Conservation (phyloP, 176 grass and related monocot genomes). For the Lolium rigidum region DNA sequence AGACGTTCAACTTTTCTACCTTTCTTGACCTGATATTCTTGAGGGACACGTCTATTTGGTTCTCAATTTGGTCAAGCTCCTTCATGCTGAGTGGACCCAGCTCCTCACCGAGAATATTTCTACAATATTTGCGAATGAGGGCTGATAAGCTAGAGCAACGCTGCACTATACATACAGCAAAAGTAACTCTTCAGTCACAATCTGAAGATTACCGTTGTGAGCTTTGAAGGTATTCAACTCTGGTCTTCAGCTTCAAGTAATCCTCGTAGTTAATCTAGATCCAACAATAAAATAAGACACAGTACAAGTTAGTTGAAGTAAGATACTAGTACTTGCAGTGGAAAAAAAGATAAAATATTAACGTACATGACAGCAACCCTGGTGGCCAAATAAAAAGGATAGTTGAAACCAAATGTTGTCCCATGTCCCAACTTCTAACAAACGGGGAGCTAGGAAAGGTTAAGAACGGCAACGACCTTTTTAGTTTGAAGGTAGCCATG, state of each 20-base stretch:
- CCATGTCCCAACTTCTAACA: background rate
- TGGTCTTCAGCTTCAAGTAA: constrained; percentile 79
- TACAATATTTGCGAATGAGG: background rate
- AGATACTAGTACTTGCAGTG: background rate
- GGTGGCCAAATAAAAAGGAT: background rate
- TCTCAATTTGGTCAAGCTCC: constrained; percentile 84
- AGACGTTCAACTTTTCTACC: constrained; percentile 45
- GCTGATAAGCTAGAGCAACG: constrained; percentile 17
- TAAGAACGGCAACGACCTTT: too few relatives aligned
- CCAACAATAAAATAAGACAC: constrained; percentile 6
- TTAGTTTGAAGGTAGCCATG: too few relatives aligned
- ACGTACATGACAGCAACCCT: background rate
- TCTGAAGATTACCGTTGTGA: constrained; percentile 66
- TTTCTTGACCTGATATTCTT: constrained; percentile 78
- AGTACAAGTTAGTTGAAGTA: background rate
- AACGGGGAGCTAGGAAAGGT: too few relatives aligned
- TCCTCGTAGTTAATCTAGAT: constrained; percentile 77
- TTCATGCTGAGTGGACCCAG: constrained; percentile 70
- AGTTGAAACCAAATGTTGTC: background rate
- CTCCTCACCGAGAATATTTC: constrained; percentile 92
- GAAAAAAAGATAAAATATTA: background rate
- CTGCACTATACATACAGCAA: background rate
- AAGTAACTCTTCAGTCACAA: background rate
- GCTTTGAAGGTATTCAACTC: constrained; percentile 72
- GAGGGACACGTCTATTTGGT: constrained; percentile 73